phyloP scores from a whole-genome alignment of 2,329 filamentous ascomycete genomes.

The Geoglossum cookeanum region DNA sequence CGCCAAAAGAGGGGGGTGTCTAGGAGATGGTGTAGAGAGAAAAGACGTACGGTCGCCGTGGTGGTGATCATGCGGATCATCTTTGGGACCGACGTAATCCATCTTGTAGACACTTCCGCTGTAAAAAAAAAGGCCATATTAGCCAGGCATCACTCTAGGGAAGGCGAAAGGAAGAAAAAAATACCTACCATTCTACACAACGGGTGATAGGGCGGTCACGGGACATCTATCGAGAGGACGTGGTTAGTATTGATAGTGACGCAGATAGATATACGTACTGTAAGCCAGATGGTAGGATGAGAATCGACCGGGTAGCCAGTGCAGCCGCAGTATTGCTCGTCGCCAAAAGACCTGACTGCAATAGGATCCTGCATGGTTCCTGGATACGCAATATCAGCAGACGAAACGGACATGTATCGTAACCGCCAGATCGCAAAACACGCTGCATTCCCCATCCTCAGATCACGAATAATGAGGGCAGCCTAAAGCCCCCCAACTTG shows the following conservation, averaged over 20 bases:
- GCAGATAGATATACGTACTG: slow-evolving; percentile 35
- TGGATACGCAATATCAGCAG: slow-evolving; percentile 17
- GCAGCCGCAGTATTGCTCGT: slow-evolving; percentile 94
- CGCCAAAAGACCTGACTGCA: slow-evolving; percentile 71
- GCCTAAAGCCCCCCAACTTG: background rate
- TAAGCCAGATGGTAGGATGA: slow-evolving; percentile 78
- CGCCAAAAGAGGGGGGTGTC: too few relatives aligned
- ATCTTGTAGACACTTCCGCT: slow-evolving; percentile 91
- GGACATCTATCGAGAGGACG: slow-evolving; percentile 40
- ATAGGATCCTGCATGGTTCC: slow-evolving; percentile 84
- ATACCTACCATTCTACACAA: slow-evolving; percentile 54
- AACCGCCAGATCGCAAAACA: too few relatives aligned
- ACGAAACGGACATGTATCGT: background rate
- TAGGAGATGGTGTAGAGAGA: background rate
- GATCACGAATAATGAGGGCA: slow-evolving; percentile 2
- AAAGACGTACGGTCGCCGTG: slow-evolving; percentile 11
- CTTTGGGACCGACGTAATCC: slow-evolving; percentile 77
- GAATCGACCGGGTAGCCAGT: slow-evolving; percentile 87
- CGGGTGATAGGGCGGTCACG: slow-evolving; percentile 82
- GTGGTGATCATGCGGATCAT: slow-evolving; percentile 43
- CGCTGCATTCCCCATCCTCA: background rate
- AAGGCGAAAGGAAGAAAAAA: background rate
- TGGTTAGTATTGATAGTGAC: slow-evolving; percentile 2
- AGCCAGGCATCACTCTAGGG: background rate
- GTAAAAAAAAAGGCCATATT: background rate